phyloP scores from a whole-genome alignment of 345 rosid genomes.

The Arabidopsis arenosa region DNA sequence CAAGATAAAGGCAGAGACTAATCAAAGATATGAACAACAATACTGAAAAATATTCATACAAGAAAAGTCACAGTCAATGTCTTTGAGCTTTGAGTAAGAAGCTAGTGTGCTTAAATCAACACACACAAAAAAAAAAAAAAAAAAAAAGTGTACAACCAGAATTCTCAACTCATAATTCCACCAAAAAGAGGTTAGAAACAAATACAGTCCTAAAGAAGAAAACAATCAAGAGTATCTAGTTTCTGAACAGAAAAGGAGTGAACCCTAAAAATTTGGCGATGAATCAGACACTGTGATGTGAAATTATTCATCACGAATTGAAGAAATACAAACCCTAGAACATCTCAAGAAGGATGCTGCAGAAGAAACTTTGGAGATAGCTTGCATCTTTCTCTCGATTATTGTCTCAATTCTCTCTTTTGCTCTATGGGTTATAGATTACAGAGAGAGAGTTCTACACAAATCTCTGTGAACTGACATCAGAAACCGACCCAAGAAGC shows the following conservation, averaged over 20 bases:
- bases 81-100: not conserved
- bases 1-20: conserved; percentile 7
- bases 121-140: not conserved
- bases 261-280: not conserved
- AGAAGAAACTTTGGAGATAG: conserved; percentile 32
- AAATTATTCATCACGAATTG: not conserved
- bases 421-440: too few species aligned
- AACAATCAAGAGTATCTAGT: not conserved
- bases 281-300: not conserved
- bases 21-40: conserved; percentile 5
- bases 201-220: not conserved
- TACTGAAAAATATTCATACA: not conserved
- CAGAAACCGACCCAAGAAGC: conserved; percentile 6
- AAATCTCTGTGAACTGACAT: not conserved
- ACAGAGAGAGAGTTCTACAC: conserved; percentile 4
- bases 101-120: not conserved
- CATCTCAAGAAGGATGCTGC: conserved; percentile 24
- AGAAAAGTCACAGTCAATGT: conserved; percentile 7
- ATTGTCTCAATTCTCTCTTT: not conserved
- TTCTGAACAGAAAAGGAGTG: not conserved
- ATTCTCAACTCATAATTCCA: not conserved
- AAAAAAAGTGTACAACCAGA: not conserved
- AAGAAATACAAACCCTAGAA: conserved; percentile 35
- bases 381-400: conserved; percentile 32
- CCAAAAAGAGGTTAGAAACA: not conserved